Percentiles rank a stretch among this genome's conserved stretches.
Conservation (phyloP, 805 yeast genomes). For the Yamadazyma takamatsuzukensis region DNA sequence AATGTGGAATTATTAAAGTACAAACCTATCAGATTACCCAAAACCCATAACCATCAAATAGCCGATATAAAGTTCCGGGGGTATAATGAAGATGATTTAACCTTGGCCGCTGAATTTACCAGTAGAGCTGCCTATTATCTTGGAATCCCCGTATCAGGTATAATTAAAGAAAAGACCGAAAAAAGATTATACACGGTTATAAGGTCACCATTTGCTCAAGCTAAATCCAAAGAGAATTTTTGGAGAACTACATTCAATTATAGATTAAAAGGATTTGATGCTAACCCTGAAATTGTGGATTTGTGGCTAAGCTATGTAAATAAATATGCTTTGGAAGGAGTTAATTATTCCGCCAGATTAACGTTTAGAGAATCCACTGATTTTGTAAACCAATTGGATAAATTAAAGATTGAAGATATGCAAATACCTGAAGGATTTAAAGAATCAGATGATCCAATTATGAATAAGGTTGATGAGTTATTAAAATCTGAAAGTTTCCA, state of each 20-base stretch:
- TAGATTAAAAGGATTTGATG: conserved; percentile 71
- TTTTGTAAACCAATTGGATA: conserved; percentile 24
- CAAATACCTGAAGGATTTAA: conserved; percentile 31
- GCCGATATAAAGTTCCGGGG: conserved; percentile 77
- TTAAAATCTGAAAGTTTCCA: conserved; percentile 70
- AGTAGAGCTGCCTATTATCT: conserved; percentile 86
- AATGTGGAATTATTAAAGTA: conserved; percentile 78
- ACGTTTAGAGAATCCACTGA: conserved; percentile 30
- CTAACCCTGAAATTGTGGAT: conserved; percentile 81
- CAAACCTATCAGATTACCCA: conserved; percentile 70
- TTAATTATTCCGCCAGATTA: conserved; percentile 74
- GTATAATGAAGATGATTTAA: conserved; percentile 64
- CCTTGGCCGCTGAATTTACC: conserved; percentile 79
- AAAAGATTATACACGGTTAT: conserved; percentile 92
- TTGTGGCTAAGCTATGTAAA: conserved; percentile 73
- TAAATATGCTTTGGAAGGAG: conserved; percentile 76
- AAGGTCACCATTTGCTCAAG: conserved; percentile 89
- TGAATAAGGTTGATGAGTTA: conserved; percentile 66
- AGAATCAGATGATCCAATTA: conserved; percentile 45
- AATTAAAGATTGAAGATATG: conserved; percentile 21
- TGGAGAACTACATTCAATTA: conserved; percentile 83
- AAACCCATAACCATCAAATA: conserved; percentile 68
- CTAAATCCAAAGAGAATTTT: conserved; percentile 91
- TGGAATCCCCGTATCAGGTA: conserved; percentile 81
- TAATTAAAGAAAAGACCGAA: conserved; percentile 63